These are phyloP conservation scores for Chlamydomonas schloesseri DNA, from an alignment of 139 green algal species.

Conservation along the genomic window DNA sequence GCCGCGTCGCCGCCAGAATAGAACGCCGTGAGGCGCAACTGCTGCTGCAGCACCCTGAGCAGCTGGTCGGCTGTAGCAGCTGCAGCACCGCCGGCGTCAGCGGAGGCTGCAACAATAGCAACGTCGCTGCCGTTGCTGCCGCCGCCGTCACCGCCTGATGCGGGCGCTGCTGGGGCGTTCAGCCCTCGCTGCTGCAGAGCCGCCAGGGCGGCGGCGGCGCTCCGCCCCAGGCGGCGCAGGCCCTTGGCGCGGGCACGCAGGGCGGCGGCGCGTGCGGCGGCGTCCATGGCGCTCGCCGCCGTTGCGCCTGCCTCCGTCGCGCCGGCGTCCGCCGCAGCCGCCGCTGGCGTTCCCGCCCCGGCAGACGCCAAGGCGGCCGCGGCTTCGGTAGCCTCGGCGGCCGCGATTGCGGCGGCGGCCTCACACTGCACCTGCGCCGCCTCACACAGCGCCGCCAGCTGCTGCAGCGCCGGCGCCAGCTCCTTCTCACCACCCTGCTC, in stretches of 20 bases:
- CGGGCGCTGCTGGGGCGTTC: no score
- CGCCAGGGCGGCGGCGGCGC: neutral
- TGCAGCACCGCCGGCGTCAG: no score
- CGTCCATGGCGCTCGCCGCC: no score
- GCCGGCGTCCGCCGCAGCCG: no score
- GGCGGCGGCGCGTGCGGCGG: neutral
- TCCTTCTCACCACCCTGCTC: neutral
- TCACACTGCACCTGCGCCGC: neutral
- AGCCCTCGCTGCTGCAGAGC: no score
- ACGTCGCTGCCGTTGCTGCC: no score
- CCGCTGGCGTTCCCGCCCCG: no score
- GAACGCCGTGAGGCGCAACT: conserved; percentile 1
- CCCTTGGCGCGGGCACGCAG: neutral
- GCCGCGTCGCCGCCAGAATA: neutral
- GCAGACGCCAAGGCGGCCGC: no score
- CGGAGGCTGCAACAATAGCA: no score
- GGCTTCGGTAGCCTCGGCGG: neutral
- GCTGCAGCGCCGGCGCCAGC: neutral
- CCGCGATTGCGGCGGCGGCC: neutral
- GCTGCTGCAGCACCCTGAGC: neutral
- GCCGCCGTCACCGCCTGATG: no score
- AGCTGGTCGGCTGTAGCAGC: no score
- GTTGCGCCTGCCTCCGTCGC: neutral
- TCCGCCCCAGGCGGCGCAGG: neutral
- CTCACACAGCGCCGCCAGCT: neutral